These are phyloP conservation scores for Artomyces pyxidatus DNA, from an alignment of 768 basidiomycete species.

Conservation along the genomic window DNA sequence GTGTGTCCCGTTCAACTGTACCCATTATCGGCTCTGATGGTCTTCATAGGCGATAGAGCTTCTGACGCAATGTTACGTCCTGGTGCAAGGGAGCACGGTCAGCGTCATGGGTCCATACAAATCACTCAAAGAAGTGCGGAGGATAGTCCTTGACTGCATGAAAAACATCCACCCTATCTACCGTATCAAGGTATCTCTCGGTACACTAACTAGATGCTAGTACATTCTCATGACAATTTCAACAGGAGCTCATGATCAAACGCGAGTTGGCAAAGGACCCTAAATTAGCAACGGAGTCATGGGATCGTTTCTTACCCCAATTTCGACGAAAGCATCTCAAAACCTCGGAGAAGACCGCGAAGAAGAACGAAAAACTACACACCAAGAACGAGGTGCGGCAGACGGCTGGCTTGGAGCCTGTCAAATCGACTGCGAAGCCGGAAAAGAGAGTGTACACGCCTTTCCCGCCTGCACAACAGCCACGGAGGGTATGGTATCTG, in stretches of 20 bases:
- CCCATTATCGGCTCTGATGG: background rate
- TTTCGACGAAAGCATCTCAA: constrained; percentile 91
- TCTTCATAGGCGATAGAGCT: constrained; percentile 82
- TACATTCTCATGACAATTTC: background rate
- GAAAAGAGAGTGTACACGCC: constrained; percentile 96
- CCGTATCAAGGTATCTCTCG: constrained; percentile 73
- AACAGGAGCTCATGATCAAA: constrained; percentile 94
- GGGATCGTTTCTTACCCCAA: constrained; percentile 96
- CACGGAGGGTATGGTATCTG: constrained; percentile 65
- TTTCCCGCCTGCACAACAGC: constrained; percentile 92
- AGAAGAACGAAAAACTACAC: constrained; percentile 70
- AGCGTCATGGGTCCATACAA: constrained; percentile 97
- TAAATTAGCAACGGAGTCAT: constrained; percentile 85
- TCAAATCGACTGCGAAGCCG: constrained; percentile 31
- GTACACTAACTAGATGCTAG: constrained; percentile 1
- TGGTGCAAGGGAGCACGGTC: constrained; percentile 97
- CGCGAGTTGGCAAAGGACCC: constrained; percentile 98
- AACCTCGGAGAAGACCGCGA: constrained; percentile 88
- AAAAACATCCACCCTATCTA: constrained; percentile 99
- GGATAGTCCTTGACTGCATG: constrained; percentile 99
- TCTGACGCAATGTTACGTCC: constrained; percentile 91
- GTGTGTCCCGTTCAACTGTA: constrained; percentile 32
- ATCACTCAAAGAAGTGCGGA: constrained; percentile 88
- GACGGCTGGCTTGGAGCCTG: constrained; percentile 54
- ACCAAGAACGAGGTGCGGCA: constrained; percentile 55